These are phyloP conservation scores for Hortiboletus flavorubellus DNA, from an alignment of 768 basidiomycete genomes.

Conservation along the genomic window DNA sequence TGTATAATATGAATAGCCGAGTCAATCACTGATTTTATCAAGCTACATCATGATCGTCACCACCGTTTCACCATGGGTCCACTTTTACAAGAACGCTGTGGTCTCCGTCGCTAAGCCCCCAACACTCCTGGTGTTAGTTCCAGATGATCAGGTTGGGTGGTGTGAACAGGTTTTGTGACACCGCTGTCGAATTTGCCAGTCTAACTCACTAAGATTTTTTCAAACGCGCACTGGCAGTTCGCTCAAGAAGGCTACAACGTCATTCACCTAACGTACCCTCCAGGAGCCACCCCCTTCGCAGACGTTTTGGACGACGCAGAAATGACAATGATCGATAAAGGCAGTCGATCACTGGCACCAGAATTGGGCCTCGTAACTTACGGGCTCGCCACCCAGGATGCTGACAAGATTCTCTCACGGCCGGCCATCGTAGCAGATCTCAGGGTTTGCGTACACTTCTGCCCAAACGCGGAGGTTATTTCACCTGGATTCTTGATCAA, in stretches of 20 bases:
- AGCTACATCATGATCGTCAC: slow-evolving; percentile 3
- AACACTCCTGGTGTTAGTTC: slow-evolving; percentile 29
- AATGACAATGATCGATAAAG: slow-evolving; percentile 5
- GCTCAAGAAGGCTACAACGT: slow-evolving; percentile 41
- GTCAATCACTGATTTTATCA: no score
- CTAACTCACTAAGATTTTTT: background rate
- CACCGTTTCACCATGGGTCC: slow-evolving; percentile 5
- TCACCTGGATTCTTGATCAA: slow-evolving; percentile 27
- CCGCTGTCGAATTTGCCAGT: background rate
- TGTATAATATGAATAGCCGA: no score
- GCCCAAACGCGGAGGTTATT: slow-evolving; percentile 27
- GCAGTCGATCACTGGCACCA: background rate
- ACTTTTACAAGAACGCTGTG: slow-evolving; percentile 28
- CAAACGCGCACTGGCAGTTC: slow-evolving; percentile 20
- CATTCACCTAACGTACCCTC: slow-evolving; percentile 29
- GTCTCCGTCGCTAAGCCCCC: slow-evolving; percentile 29
- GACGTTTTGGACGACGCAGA: slow-evolving; percentile 19
- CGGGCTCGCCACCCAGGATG: slow-evolving; percentile 27
- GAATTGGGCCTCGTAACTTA: slow-evolving; percentile 33
- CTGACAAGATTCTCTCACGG: slow-evolving; percentile 11
- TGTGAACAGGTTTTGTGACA: slow-evolving; percentile 33
- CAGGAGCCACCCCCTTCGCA: slow-evolving; percentile 11
- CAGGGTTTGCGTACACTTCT: slow-evolving; percentile 36
- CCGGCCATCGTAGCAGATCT: slow-evolving; percentile 14
- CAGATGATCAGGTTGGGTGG: slow-evolving; percentile 33